These are phyloP conservation scores for Linum usitatissimum DNA, from an alignment of 345 rosid species.

Conservation along the genomic window DNA sequence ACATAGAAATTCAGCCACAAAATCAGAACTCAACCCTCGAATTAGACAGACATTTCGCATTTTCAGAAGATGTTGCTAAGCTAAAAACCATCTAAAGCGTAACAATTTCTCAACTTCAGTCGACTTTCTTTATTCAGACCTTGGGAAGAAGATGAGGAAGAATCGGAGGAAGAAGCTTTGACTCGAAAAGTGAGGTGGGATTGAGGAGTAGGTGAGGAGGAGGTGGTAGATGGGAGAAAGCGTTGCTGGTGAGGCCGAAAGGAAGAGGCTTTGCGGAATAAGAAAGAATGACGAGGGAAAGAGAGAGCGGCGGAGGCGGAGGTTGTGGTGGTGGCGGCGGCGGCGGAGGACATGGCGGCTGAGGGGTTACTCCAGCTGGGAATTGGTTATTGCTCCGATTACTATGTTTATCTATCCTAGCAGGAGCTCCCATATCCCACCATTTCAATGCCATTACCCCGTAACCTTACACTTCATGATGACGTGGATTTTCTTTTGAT, in stretches of 20 bases:
- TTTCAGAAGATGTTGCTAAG: too few species aligned
- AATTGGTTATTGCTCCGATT: too few species aligned
- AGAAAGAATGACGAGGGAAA: conserved; percentile 32
- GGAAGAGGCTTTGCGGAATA: conserved; percentile 31
- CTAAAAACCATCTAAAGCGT: too few species aligned
- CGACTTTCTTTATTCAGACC: conserved; percentile 17
- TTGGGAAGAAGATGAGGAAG: conserved; percentile 25
- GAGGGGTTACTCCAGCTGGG: too few species aligned
- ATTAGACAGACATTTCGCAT: not conserved
- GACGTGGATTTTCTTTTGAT: too few species aligned
- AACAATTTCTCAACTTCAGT: too few species aligned
- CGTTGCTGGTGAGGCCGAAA: conserved; percentile 27
- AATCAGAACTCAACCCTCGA: not conserved
- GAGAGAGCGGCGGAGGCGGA: conserved; percentile 19
- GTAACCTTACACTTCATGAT: too few species aligned
- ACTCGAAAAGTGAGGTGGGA: conserved; percentile 33
- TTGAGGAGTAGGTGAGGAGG: conserved; percentile 17
- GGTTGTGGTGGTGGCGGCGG: conserved; percentile 7
- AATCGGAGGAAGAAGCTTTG: conserved; percentile 47
- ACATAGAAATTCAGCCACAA: not conserved
- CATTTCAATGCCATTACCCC: too few species aligned
- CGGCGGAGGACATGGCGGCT: conserved; percentile 11
- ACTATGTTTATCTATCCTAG: too few species aligned
- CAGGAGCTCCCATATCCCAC: too few species aligned
- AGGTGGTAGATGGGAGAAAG: conserved; percentile 27